Conservation (phyloP, 768 basidiomycete genomes). For the Rhizopogon vesiculosus region DNA sequence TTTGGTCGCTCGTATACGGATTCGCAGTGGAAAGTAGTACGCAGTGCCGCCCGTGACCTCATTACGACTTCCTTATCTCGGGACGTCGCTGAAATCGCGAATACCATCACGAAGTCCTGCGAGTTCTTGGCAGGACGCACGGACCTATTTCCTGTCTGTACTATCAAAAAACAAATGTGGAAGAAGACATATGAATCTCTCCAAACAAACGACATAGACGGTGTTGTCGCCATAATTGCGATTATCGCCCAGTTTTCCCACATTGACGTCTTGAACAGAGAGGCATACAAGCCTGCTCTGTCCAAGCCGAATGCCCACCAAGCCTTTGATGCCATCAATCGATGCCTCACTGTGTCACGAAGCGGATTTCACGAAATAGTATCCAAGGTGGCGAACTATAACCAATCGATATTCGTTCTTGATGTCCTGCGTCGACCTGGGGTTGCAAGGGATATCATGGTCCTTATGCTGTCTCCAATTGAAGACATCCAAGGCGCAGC, state of each 20-base stretch:
- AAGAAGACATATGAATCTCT: slow-evolving; percentile 55
- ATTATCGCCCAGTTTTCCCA: slow-evolving; percentile 59
- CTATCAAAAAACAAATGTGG: slow-evolving; percentile 65
- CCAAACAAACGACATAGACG: slow-evolving; percentile 53
- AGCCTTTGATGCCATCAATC: slow-evolving; percentile 56
- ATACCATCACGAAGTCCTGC: slow-evolving; percentile 29
- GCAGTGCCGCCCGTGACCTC: slow-evolving; percentile 39
- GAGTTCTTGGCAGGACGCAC: slow-evolving; percentile 25
- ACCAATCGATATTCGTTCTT: slow-evolving; percentile 43
- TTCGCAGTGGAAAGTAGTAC: slow-evolving; percentile 37
- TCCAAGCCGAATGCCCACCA: slow-evolving; percentile 23
- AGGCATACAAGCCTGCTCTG: slow-evolving; percentile 41
- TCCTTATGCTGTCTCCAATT: slow-evolving; percentile 79
- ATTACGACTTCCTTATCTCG: slow-evolving; percentile 26
- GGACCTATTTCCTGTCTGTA: slow-evolving; percentile 29
- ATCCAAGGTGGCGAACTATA: slow-evolving; percentile 62
- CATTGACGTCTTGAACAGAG: slow-evolving; percentile 54
- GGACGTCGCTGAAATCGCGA: slow-evolving; percentile 30
- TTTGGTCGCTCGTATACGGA: slow-evolving; percentile 35
- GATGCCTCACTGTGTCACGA: slow-evolving; percentile 50
- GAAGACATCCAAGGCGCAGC: slow-evolving; percentile 70
- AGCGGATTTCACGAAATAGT: slow-evolving; percentile 60
- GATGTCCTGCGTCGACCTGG: slow-evolving; percentile 51
- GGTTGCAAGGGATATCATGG: slow-evolving; percentile 55
- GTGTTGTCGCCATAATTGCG: slow-evolving; percentile 52